Percentiles rank a stretch among this genome's conserved stretches.
Conservation (phyloP, 768 basidiomycete genomes). For the Mycena albidolilacea region DNA sequence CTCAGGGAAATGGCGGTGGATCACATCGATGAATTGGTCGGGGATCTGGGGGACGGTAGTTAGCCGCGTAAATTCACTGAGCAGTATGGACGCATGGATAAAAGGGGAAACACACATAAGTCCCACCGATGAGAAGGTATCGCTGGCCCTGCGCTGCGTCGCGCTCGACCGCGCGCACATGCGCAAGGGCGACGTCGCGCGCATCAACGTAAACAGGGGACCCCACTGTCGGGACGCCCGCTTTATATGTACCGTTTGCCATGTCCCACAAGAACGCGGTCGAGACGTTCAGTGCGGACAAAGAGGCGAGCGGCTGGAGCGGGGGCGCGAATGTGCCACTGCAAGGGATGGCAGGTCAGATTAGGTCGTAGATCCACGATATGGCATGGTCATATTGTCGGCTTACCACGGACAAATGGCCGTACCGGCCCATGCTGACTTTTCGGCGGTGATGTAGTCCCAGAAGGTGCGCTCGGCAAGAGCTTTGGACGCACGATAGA, state of each 20-base stretch:
- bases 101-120: constrained; percentile 12
- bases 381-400: not conserved
- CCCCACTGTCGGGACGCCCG: constrained; percentile 25
- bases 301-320: constrained; percentile 17
- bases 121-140: constrained; percentile 36
- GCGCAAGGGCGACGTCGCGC: constrained; percentile 50
- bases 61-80: too few species aligned
- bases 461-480: constrained; percentile 43
- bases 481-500: constrained; percentile 41
- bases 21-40: too few species aligned
- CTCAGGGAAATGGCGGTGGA: too few species aligned
- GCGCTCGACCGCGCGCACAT: constrained; percentile 44
- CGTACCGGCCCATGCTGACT: constrained; percentile 26
- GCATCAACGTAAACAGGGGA: constrained; percentile 46
- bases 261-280: constrained; percentile 31
- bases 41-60: too few species aligned
- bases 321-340: constrained; percentile 26
- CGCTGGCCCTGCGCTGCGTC: constrained; percentile 30
- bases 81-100: too few species aligned
- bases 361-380: not conserved
- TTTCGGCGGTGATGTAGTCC: constrained; percentile 36
- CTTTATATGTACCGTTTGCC: constrained; percentile 31
- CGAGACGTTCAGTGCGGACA: constrained; percentile 37
- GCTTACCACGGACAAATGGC: constrained; percentile 27
- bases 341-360: not conserved